Base-by-base conservation (phyloP, 2,329 filamentous ascomycete species). In the Diaporthe caulivora region DNA sequence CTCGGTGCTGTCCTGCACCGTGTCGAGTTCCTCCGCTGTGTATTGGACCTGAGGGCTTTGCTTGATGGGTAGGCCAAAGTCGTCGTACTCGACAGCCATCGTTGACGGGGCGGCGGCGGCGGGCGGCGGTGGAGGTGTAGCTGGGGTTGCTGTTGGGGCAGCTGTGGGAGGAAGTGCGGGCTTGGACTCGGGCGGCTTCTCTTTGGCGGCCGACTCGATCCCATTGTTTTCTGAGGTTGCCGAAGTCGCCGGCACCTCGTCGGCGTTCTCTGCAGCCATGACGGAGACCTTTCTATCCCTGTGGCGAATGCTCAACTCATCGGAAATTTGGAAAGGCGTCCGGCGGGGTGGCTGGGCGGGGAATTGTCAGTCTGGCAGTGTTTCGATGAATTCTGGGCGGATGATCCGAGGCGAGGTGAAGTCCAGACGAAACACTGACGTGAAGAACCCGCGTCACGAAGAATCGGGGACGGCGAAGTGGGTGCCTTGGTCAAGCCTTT, bases 1-100 rank as follows among this genome's bases (percentile, higher is more conserved):
- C 47, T 40, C 62, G 21, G 62, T 67, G 37, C 44, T 51, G 21
- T 73, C 71, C 49, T 65, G 67, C 58, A 55, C 70, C 47, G 64
- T 54, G 62, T 75, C 75, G 18, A 70, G 65, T 51, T 70, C 73
- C 54, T 75, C 71, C n/a, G 70, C 65, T 15, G 75, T 70, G 80
- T 82, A 78, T 81, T 78, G 78, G 81, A 87, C 77, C 86, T 89
- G 65, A 5, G 60, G n/a, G 17, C 37, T 18, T 18, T 40, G 40
- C 80, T 86, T 87, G 75, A 92, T 87, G 24, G 92, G 92, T 76
- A 94, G 83, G 67, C 92, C 92, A 80, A 94, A 94, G 77, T 94
- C 92, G 81, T 94, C 92, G 74, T 91, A 83, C 78, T 92, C 90
- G 65, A 64, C 55, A 53, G 37, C 70, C 57, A 67, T 71, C 6